phyloP scores from a whole-genome alignment of 805 yeast species.

The Cyberlindnera saturnus region DNA sequence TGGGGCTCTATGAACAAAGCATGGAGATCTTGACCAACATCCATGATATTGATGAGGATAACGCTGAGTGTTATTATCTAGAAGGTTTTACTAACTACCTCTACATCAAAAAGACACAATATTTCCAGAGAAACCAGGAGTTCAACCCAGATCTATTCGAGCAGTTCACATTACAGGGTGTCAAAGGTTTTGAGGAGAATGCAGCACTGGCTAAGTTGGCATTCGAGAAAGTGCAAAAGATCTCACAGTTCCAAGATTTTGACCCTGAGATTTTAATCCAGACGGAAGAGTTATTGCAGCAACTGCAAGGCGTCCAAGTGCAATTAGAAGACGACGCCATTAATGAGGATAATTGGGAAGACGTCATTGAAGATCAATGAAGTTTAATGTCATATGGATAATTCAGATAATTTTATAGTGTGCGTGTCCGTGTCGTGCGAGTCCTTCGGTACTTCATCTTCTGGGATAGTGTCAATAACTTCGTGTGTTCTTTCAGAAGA shows the following conservation, averaged over 20 bases:
- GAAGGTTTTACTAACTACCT: conserved; percentile 73
- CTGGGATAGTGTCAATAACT: too few species aligned
- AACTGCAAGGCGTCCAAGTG: conserved; percentile 38
- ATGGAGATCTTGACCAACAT: conserved; percentile 57
- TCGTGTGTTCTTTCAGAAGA: too few species aligned
- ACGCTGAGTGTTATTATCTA: conserved; percentile 74
- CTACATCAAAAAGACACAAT: conserved; percentile 31
- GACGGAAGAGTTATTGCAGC: conserved; percentile 41
- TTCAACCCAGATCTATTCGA: conserved; percentile 23
- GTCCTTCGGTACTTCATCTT: background rate
- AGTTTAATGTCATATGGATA: background rate
- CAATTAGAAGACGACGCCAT: conserved; percentile 31
- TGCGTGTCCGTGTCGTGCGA: background rate
- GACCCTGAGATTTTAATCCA: conserved; percentile 57
- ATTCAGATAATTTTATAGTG: background rate
- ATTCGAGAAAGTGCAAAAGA: conserved; percentile 11
- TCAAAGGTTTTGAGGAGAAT: conserved; percentile 13
- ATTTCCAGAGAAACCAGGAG: conserved; percentile 7
- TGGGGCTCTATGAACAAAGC: conserved; percentile 64
- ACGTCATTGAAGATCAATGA: conserved; percentile 31
- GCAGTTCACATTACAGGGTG: conserved; percentile 8
- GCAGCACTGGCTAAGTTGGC: conserved; percentile 9
- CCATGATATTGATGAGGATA: conserved; percentile 78
- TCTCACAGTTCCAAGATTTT: conserved; percentile 32
- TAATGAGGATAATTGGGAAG: conserved; percentile 43